phyloP scores from a whole-genome alignment of 768 basidiomycete species.

The Mycena rosella region DNA sequence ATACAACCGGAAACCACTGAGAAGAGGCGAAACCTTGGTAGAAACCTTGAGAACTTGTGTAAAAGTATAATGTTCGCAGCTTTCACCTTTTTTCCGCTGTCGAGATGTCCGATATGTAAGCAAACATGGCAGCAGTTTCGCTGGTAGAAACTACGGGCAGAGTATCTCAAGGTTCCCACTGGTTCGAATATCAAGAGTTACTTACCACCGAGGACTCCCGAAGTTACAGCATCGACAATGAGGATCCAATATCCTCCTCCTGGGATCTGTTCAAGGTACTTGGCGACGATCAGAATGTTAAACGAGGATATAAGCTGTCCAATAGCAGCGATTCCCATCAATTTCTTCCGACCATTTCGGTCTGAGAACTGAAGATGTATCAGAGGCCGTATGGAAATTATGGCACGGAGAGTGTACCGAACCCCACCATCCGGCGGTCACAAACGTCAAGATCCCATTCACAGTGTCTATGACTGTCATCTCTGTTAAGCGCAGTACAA shows the following conservation, averaged over 20 bases:
- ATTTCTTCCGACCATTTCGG: conserved; percentile 74
- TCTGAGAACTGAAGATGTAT: conserved; percentile 72
- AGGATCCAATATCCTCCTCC: conserved; percentile 90
- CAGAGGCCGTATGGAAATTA: neutral
- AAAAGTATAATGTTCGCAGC: neutral
- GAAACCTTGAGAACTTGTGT: conserved; percentile 16
- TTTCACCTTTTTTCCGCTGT: conserved; percentile 65
- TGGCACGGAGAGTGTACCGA: conserved; percentile 10
- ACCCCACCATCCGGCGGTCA: conserved; percentile 29
- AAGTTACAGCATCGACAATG: conserved; percentile 72
- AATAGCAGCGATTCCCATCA: conserved; percentile 71
- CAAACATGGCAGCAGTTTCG: conserved; percentile 66
- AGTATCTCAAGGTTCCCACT: neutral
- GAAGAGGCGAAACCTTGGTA: conserved; percentile 69
- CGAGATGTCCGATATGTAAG: conserved; percentile 79
- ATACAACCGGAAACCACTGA: conserved; percentile 76
- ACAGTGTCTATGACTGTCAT: conserved; percentile 24
- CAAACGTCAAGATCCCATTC: conserved; percentile 16
- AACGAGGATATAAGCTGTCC: conserved; percentile 75
- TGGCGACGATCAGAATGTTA: conserved; percentile 76
- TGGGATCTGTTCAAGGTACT: conserved; percentile 71
- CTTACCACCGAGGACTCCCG: conserved; percentile 81
- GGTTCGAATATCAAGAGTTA: conserved; percentile 13
- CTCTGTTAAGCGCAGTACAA: neutral
- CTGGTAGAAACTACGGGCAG: conserved; percentile 60